These are phyloP conservation scores for Starmera quercuum DNA, from an alignment of 805 yeast species.

Conservation along the genomic window DNA sequence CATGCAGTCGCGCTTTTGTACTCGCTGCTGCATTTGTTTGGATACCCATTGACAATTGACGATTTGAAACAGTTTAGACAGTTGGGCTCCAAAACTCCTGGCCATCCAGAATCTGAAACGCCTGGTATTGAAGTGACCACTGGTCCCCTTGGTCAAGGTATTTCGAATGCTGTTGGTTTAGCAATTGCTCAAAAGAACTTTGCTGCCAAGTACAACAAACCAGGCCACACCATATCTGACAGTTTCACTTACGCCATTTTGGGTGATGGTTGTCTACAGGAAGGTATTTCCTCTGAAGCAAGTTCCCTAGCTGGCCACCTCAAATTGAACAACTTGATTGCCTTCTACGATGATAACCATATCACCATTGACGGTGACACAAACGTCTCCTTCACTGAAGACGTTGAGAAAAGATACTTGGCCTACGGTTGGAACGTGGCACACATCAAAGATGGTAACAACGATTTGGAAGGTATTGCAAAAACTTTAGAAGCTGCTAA, in stretches of 20 bases:
- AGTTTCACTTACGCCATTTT: constrained; percentile 71
- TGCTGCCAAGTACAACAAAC: constrained; percentile 92
- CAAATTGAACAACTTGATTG: constrained; percentile 86
- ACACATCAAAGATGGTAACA: constrained; percentile 73
- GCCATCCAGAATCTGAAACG: constrained; percentile 91
- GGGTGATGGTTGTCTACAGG: constrained; percentile 98
- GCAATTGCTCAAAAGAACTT: constrained; percentile 91
- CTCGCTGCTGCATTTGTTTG: constrained; percentile 77
- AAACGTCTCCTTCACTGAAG: constrained; percentile 85
- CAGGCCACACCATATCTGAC: constrained; percentile 65
- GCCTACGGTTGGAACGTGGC: constrained; percentile 92
- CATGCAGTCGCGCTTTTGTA: constrained; percentile 91
- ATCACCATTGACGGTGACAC: constrained; percentile 96
- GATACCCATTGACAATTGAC: constrained; percentile 72
- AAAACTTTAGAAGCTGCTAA: constrained; percentile 79
- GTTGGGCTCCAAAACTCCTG: constrained; percentile 86
- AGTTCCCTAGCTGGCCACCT: constrained; percentile 94
- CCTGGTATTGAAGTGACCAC: constrained; percentile 97
- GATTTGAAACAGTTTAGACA: constrained; percentile 90
- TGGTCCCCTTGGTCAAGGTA: constrained; percentile 99
- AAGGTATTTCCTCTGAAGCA: constrained; percentile 95
- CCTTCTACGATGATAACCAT: constrained; percentile 93
- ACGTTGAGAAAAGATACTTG: constrained; percentile 76
- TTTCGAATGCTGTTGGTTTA: constrained; percentile 90
- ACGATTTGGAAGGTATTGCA: constrained; percentile 62